phyloP scores from a whole-genome alignment of 2,329 filamentous ascomycete genomes.

The Sclerotinia borealis region DNA sequence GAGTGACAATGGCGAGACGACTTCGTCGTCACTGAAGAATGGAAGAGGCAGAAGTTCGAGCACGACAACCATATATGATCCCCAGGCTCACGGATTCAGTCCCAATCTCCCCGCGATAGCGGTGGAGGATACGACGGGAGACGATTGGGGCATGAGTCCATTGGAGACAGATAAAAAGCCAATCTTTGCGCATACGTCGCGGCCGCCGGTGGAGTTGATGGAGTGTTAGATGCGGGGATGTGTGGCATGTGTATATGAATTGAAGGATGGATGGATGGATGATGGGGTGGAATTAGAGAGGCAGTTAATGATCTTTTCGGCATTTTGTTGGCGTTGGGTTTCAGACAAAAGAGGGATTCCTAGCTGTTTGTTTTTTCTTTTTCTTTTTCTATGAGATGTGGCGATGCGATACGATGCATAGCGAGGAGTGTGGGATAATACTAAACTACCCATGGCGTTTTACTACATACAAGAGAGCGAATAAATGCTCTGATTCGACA shows the following conservation, averaged over 20 bases:
- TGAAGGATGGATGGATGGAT: background rate
- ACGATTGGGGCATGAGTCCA: constrained; percentile 39
- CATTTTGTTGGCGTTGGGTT: background rate
- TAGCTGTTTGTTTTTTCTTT: background rate
- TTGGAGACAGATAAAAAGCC: constrained; percentile 38
- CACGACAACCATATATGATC: constrained; percentile 61
- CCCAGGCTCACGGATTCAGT: constrained; percentile 48
- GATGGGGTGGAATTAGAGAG: background rate
- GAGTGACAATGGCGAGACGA: constrained; percentile 31
- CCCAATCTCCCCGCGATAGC: constrained; percentile 57
- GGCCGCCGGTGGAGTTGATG: constrained; percentile 63
- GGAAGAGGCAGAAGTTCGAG: constrained; percentile 49
- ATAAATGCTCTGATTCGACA: background rate
- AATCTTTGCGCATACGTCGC: constrained; percentile 53
- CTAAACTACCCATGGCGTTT: constrained; percentile 1
- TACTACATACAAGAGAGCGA: background rate
- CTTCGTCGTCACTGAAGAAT: too few relatives aligned
- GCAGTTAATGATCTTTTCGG: background rate
- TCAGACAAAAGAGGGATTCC: background rate
- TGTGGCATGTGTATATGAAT: background rate
- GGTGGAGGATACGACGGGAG: constrained; percentile 58
- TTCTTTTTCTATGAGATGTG: too few relatives aligned
- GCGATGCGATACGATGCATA: constrained; percentile 9
- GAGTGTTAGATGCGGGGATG: constrained; percentile 10
- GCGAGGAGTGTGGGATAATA: constrained; percentile 3